Base-by-base conservation (phyloP, 2,329 filamentous ascomycete genomes). In the Arthroderma uncinatum region DNA sequence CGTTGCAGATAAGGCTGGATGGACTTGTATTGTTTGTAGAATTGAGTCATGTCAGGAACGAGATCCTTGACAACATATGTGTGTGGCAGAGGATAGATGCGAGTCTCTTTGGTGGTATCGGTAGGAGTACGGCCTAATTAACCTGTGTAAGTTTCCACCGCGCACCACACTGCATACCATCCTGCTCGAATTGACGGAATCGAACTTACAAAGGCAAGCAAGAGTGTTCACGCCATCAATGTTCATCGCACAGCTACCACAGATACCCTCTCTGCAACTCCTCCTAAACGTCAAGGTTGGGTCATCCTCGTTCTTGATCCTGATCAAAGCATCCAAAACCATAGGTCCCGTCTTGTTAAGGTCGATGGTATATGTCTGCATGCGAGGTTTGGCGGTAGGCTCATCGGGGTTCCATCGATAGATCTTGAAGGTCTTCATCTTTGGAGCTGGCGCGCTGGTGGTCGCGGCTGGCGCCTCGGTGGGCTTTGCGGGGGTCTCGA, bases 1-100 rank as follows among this genome's bases (percentile, higher is more conserved):
- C 90, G 84, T 79, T 97, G 93, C 56, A 98, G 84, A 74, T 95
- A 98, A 44, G 93, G 93, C 84, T 97, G 95, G 78, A 98, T 96
- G 14, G 91, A 96, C 78, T 96, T 95, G 83, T 98, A 98, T 81
- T 98, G 93, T 82, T 97, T 97, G 84, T 98, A 98, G 79, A 98
- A 97, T 70, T 93, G 87, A 62, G 93, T 98, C 78, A 98, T 79
- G 72, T 98, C 93, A 59, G 93, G 92, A 34, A 98, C 93, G 62
- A 98, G 84, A 73, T 98, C 93, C 83, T 97, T 98, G 77, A 98
- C 91, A 66, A 98, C 89, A 76, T 96, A 98, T 74, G 91, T 96
- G 78, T 98, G 93, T 67, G 93, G 93, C 65, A 98, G 82, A 60
- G 93, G 93, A 79, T 98, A 98, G 75, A 98, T 91, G 79, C 95